Conservation (phyloP, 1,139 yeast genomes). For the Blastobotrys arbuscula region DNA sequence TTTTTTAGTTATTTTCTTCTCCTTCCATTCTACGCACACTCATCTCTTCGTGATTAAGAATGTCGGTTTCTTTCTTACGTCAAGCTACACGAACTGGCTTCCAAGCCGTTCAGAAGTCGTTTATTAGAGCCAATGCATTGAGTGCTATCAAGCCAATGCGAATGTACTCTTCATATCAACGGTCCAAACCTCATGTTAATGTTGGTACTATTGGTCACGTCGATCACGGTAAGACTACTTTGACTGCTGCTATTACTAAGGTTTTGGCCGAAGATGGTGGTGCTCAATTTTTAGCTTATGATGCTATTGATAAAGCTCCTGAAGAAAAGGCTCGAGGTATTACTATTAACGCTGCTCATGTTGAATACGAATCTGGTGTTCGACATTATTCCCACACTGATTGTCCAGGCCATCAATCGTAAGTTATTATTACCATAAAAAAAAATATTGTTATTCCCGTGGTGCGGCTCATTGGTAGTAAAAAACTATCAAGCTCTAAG, state of each 20-base stretch:
- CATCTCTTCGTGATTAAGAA: no score
- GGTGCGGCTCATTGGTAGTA: no score
- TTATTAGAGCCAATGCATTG: neutral
- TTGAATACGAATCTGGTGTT: slow-evolving; percentile 78
- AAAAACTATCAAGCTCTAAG: no score
- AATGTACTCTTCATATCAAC: slow-evolving; percentile 27
- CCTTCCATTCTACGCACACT: no score
- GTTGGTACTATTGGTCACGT: slow-evolving; percentile 96
- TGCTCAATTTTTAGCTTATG: slow-evolving; percentile 88
- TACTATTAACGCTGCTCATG: slow-evolving; percentile 96
- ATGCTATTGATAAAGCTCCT: slow-evolving; percentile 95
- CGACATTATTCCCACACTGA: slow-evolving; percentile 96
- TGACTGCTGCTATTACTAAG: slow-evolving; percentile 98
- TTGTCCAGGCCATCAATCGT: slow-evolving; percentile 99
- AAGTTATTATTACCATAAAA: no score
- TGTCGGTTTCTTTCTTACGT: neutral
- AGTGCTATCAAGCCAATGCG: slow-evolving; percentile 8
- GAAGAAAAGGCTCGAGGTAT: slow-evolving; percentile 99
- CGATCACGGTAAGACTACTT: slow-evolving; percentile 97
- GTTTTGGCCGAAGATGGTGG: slow-evolving; percentile 85
- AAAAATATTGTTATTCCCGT: no score
- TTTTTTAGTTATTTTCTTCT: neutral
- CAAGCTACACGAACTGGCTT: neutral
- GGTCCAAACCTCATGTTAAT: slow-evolving; percentile 83
- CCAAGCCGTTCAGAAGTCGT: neutral